A percentile compares a stretch with the other conserved stretches of the same genome.
These are phyloP conservation scores for Volvox carteri DNA, from an alignment of 163 green algal genomes.

Conservation along the genomic window DNA sequence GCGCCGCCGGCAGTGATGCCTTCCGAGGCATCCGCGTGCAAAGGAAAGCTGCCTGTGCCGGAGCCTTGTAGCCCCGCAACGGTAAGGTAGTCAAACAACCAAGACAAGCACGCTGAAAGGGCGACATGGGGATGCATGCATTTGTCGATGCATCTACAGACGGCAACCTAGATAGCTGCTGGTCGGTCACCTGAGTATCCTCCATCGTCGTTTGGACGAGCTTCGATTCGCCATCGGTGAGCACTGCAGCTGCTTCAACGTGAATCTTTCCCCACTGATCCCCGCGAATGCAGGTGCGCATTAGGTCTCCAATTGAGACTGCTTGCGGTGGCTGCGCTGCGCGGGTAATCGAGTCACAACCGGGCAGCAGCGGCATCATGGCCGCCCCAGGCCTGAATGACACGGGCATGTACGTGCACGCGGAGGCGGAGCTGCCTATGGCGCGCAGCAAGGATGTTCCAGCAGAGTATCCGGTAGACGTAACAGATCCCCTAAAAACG, in stretches of 20 bases:
- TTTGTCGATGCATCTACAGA: no score
- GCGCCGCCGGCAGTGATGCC: not conserved
- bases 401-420: not conserved
- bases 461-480: not conserved
- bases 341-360: not conserved
- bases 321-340: not conserved
- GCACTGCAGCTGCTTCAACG: no score
- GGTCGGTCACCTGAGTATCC: no score
- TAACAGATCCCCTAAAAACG: not conserved
- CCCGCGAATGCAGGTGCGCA: not conserved
- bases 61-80: not conserved
- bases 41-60: not conserved
- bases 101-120: not conserved
- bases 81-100: not conserved
- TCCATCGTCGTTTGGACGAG: no score
- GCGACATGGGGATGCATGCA: no score
- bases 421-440: not conserved
- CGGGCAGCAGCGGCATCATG: not conserved
- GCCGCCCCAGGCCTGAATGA: not conserved
- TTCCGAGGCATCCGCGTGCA: not conserved
- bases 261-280: not conserved
- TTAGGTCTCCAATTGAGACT: no score
- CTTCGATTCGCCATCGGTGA: no score
- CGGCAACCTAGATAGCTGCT: no score
- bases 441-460: not conserved